phyloP scores from a whole-genome alignment of 2,329 filamentous ascomycete species.

The Diaporthe helianthi region DNA sequence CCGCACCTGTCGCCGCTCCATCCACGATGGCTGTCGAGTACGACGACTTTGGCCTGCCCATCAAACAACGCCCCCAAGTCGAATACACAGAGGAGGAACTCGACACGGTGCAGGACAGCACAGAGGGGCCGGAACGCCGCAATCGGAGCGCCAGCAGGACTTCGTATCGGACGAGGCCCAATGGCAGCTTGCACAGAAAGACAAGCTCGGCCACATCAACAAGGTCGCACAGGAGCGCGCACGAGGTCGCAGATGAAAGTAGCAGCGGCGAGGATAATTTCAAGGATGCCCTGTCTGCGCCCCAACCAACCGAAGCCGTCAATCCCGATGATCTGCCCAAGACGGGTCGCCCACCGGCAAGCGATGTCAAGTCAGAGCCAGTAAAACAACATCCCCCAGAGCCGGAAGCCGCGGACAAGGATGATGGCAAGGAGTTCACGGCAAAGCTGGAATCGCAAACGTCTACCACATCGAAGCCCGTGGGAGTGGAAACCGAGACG shows the following conservation, averaged over 20 bases:
- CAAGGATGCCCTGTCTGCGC: constrained; percentile 40
- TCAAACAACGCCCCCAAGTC: constrained; percentile 53
- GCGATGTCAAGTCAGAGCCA: background rate
- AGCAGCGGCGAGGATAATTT: constrained; percentile 39
- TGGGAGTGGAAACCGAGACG: background rate
- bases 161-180: constrained; percentile 5
- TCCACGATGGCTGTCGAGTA: constrained; percentile 49
- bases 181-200: constrained; percentile 3
- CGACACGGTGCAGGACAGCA: constrained; percentile 27
- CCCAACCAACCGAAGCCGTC: background rate
- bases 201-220: constrained; percentile 32
- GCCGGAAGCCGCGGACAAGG: background rate
- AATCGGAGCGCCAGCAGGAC: constrained; percentile 31
- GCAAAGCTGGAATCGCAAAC: background rate
- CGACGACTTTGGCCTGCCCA: constrained; percentile 76
- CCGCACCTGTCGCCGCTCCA: background rate
- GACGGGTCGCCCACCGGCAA: background rate
- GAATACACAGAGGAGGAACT: constrained; percentile 40
- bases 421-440: background rate
- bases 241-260: constrained; percentile 37
- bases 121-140: background rate
- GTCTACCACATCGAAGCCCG: background rate
- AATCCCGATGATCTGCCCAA: background rate
- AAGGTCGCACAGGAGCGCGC: constrained; percentile 28
- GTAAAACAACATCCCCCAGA: background rate